Evolutionary conservation across 345 rosid genomes (phyloP).

Genomic region (Dimocarpus longan): DNA sequence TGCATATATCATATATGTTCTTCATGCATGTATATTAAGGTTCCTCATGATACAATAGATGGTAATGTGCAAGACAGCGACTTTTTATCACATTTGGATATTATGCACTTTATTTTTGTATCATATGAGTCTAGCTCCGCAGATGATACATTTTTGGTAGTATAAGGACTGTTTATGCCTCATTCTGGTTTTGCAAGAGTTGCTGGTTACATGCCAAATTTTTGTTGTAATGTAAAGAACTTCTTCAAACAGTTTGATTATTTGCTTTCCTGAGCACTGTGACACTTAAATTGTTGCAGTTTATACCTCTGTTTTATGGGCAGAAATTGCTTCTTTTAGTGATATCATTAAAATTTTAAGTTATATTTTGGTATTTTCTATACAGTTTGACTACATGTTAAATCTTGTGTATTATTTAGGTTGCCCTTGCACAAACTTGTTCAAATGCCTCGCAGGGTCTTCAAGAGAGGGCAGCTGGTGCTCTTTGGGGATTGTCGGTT

Average conservation of each 20-base stretch:
- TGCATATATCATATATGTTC: not conserved
- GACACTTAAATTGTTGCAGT: too few relatives aligned
- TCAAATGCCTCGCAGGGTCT: constrained; percentile 89
- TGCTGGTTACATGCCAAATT: not conserved
- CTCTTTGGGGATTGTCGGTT: constrained; percentile 95
- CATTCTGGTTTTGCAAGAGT: not conserved
- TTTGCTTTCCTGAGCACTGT: not conserved
- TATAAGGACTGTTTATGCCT: not conserved
- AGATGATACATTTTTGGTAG: not conserved
- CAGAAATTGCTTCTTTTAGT: not conserved
- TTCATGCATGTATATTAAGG: not conserved
- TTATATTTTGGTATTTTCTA: not conserved
- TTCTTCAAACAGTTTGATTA: not conserved
- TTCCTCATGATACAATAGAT: too few relatives aligned
- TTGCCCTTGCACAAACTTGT: constrained; percentile 84
- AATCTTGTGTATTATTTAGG: constrained; percentile 47
- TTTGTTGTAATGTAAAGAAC: not conserved
- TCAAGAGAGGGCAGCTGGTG: constrained; percentile 99
- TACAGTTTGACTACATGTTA: constrained; percentile 15
- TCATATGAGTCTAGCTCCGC: not conserved
- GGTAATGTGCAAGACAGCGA: not conserved
- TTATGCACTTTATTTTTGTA: not conserved
- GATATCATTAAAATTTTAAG: not conserved
- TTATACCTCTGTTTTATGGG: not conserved
- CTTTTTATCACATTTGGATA: not conserved